Conservation (phyloP, 192 early-diverging fungal genomes). For the Fimicolochytrium jonesii region DNA sequence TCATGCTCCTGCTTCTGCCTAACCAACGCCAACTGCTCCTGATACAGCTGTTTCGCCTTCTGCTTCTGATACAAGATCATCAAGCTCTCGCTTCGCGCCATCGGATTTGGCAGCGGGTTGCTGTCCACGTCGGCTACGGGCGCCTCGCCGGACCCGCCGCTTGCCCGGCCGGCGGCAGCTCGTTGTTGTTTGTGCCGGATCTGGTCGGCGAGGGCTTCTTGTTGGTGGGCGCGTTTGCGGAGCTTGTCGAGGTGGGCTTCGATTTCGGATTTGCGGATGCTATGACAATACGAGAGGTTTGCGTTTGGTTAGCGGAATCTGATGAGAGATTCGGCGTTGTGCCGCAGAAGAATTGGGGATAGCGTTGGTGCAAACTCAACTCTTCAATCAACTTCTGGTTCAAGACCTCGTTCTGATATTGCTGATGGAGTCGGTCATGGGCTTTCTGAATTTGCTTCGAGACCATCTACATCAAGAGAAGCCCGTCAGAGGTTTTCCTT, state of each 20-base stretch:
- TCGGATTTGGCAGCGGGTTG: constrained; percentile 30
- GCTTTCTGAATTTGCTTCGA: background rate
- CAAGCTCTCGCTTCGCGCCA: constrained; percentile 43
- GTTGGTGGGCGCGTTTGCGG: constrained; percentile 27
- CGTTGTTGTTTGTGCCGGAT: constrained; percentile 20
- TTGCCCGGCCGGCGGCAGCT: background rate
- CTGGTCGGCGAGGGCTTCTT: constrained; percentile 37
- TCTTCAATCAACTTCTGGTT: constrained; percentile 34
- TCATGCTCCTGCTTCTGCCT: constrained; percentile 39
- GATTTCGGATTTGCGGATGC: constrained; percentile 36
- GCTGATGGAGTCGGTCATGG: constrained; percentile 13
- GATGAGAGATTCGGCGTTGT: too few relatives aligned
- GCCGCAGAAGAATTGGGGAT: too few relatives aligned
- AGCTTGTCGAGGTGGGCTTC: constrained; percentile 42
- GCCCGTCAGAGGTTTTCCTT: too few relatives aligned
- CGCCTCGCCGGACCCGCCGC: background rate
- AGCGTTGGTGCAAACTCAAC: constrained; percentile 21
- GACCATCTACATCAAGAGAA: background rate
- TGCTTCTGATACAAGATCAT: constrained; percentile 48
- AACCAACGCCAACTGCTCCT: constrained; percentile 46
- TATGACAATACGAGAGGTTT: too few relatives aligned
- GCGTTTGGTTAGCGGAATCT: too few relatives aligned
- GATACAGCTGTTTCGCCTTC: constrained; percentile 48
- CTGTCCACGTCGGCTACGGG: background rate
- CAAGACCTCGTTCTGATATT: constrained; percentile 33